Base-by-base conservation (phyloP, 441 rosid species). In the Eutrema salsugineum region DNA sequence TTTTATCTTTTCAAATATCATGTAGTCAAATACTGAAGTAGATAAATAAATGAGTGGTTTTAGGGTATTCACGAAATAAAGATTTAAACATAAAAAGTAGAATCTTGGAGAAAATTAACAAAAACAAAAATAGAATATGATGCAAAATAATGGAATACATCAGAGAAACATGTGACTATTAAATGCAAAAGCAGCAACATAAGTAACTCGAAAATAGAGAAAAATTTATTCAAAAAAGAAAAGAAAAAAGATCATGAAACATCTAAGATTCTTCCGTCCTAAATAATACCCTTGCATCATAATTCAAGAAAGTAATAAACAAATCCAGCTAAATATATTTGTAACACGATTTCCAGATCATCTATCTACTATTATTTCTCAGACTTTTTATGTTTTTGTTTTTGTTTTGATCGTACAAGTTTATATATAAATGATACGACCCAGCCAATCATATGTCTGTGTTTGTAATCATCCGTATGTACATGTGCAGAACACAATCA, bases 161-260 rank as follows among this genome's bases (percentile, higher is more conserved):
- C 57, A 68, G 47, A 75, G 64, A 68, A 75, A 68, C 74, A 68
- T 68, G 70, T 74, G 78, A 74, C 73, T 39, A 74, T 42, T 67
- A 67, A 74, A 74, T 74, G 78, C 63, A 67, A 67, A 74, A 67
- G 49, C 78, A 60, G 68, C 56, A 46, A 68, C 46, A 27, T 43
- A 24, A 43, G 59, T 53, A 24, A 43, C 65, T 53, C 39, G 50
- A 17, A 68, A 46, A 61, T 27, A 59, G 9, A 39, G 15, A 15
- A 20, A 22, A 14, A 20, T 6, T 15, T 17, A 1, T 10, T 4
- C 1, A n/a, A 6, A n/a, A 47, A 56, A 5, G 15, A n/a, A 47
- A 56, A 5, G 15, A 15, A 2, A 1, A 57, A 28, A 28, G 16
- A 51, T 40, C 6, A 68, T 43, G 70, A 68, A 75, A 53, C 51